These are phyloP conservation scores for Solanum rostratum DNA, from an alignment of 257 asterid species.

Conservation along the genomic window DNA sequence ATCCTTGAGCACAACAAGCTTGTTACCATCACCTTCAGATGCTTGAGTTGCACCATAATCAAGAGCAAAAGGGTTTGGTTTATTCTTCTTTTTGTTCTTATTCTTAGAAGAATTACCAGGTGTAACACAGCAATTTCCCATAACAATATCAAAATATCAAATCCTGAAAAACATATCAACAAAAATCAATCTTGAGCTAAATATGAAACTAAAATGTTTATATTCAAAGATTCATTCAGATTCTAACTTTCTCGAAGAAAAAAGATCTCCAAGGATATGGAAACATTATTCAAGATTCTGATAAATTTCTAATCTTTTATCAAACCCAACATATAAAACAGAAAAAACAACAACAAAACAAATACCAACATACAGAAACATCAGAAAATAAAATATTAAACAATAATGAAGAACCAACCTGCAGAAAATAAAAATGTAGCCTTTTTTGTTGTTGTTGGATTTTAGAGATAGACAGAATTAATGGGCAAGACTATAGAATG, in stretches of 20 bases:
- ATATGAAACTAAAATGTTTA: background rate
- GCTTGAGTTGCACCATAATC: slow-evolving; percentile 30
- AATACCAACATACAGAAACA: background rate
- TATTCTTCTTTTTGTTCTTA: slow-evolving; percentile 33
- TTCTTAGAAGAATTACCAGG: slow-evolving; percentile 24
- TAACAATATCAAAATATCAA: slow-evolving; percentile 15
- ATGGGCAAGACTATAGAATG: background rate
- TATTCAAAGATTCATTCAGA: background rate
- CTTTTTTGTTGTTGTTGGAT: background rate
- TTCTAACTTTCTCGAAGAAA: background rate
- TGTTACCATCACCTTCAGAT: slow-evolving; percentile 18
- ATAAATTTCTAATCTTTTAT: background rate
- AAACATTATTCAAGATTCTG: background rate
- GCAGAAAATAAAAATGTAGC: background rate
- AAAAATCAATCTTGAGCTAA: background rate
- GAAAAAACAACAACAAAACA: background rate
- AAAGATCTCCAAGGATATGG: background rate
- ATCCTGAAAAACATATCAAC: background rate
- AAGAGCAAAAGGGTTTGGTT: slow-evolving; percentile 32
- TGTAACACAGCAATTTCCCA: slow-evolving; percentile 65
- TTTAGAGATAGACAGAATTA: background rate
- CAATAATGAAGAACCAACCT: background rate
- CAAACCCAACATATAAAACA: background rate
- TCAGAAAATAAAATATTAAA: background rate
- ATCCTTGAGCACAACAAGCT: slow-evolving; percentile 48